Evolutionary conservation across 2,329 filamentous ascomycete species (phyloP), one percentile per base, ranked within the genome.

Genomic region (Diaporthe batatas): DNA sequence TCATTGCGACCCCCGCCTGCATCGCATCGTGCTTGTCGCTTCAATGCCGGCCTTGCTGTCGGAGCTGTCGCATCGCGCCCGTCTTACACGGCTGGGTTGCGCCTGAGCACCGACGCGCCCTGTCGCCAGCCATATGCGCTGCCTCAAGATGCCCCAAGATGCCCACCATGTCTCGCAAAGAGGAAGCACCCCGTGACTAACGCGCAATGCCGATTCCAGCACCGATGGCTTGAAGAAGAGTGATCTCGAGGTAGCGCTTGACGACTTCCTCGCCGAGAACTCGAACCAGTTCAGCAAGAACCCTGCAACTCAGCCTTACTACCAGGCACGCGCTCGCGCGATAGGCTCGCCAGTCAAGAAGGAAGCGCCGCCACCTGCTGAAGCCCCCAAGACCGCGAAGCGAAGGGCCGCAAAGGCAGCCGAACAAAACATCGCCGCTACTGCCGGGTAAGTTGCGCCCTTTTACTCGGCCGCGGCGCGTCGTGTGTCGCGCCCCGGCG

Each of bases 191-290:
- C 8, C 7, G 23, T 36, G 57, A 36, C 70, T 68, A 77, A 72
- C 75, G 75, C 76, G 73, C 78, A 74, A 58, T 76, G 64, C 74
- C 59, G 70, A 21, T 53, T 72, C 76, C 79, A 95, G 93, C 79
- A 91, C 89, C 79, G 91, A 94, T 76, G 86, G 87, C 72, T 84
- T 92, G 76, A 93, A 92, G 82, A 98, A 98, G 84, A 86, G 87
- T 76, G 94, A 98, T 64, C 89, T 98, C 74, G 94, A 96, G 79
- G 82, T 88, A 73, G 89, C 89, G 57, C 89, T 97, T 75, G 93
- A 97, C 78, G 88, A 91, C 59, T 91, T 91, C 82, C 89, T 97
- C 58, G 87, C 90, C 76, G 86, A 89, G 75, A 93, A 98, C 84
- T 86, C 89, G 77, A 85, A 89, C 75, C 87, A 86, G 74, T 92